Percentiles rank a stretch among this genome's conserved stretches.
phyloP scores from a whole-genome alignment of 805 yeast species.

The Naumovozyma baii region DNA sequence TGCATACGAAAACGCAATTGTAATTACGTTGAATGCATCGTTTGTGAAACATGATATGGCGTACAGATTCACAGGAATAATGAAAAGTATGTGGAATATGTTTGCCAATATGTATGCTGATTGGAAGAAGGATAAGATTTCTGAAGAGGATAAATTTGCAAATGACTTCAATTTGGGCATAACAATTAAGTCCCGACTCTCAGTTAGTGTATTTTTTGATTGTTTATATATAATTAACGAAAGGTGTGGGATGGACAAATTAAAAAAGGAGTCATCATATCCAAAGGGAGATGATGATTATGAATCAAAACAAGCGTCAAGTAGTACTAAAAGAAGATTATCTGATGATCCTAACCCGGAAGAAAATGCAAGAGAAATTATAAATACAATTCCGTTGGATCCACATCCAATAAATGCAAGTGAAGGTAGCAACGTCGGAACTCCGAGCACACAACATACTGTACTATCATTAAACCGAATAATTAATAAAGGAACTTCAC shows the following conservation, averaged over 20 bases:
- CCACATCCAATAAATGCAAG: constrained; percentile 55
- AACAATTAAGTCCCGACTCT: constrained; percentile 68
- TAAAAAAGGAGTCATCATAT: constrained; percentile 32
- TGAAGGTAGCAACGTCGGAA: constrained; percentile 11
- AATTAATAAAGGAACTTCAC: constrained; percentile 1
- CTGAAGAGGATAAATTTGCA: not conserved
- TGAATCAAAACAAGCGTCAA: constrained; percentile 5
- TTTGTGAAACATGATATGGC: constrained; percentile 86
- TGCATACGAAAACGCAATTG: constrained; percentile 55
- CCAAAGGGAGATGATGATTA: constrained; percentile 30
- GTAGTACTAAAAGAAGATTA: constrained; percentile 11
- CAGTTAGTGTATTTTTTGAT: constrained; percentile 87
- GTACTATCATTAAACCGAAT: constrained; percentile 2
- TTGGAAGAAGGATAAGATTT: constrained; percentile 23
- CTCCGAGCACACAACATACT: constrained; percentile 1
- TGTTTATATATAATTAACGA: constrained; percentile 74
- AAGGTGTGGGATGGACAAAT: constrained; percentile 73
- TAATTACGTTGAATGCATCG: constrained; percentile 64
- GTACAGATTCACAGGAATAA: constrained; percentile 81
- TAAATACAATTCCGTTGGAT: constrained; percentile 68
- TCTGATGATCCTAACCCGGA: constrained; percentile 51
- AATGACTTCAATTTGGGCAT: constrained; percentile 34
- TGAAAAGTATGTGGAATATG: constrained; percentile 87
- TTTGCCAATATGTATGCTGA: constrained; percentile 57
- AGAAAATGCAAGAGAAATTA: constrained; percentile 59